These are phyloP conservation scores for Oryza brachyantha DNA, from an alignment of 176 grass and related monocot species.

Conservation along the genomic window DNA sequence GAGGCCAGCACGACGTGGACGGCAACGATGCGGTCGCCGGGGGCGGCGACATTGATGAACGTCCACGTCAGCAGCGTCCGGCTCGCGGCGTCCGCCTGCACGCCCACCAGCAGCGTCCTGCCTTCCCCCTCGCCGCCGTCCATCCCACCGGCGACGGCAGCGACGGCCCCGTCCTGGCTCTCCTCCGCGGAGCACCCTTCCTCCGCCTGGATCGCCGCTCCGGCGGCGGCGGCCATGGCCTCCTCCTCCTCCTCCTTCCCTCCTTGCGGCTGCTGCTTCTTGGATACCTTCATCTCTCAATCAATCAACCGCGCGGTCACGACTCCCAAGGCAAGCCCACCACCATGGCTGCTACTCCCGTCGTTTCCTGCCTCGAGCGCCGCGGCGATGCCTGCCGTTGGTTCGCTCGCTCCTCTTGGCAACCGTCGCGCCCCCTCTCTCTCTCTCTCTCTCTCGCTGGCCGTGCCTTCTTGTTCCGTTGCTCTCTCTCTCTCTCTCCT, in stretches of 20 bases:
- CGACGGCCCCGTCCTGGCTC: neutral
- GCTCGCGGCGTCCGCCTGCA: slow-evolving; percentile 69
- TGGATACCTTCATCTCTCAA: slow-evolving; percentile 43
- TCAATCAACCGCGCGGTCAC: neutral
- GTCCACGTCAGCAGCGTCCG: slow-evolving; percentile 87
- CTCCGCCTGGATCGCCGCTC: neutral
- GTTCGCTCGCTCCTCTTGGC: slow-evolving; percentile 14
- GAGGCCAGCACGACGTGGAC: slow-evolving; percentile 65
- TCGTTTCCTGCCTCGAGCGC: slow-evolving; percentile 6
- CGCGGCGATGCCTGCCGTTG: neutral
- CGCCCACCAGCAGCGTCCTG: slow-evolving; percentile 72
- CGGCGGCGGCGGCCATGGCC: slow-evolving; percentile 15
- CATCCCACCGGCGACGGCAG: neutral
- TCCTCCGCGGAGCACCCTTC: neutral
- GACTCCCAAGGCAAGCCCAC: slow-evolving; percentile 5
- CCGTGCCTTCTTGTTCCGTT: slow-evolving; percentile 23
- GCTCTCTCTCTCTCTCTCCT: neutral
- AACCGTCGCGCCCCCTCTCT: slow-evolving; percentile 19
- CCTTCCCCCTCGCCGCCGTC: slow-evolving; percentile 15
- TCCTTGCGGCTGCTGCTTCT: neutral
- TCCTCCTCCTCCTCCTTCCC: neutral
- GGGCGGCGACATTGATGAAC: slow-evolving; percentile 63
- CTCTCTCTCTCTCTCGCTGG: neutral
- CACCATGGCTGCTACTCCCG: slow-evolving; percentile 11
- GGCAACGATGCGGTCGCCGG: slow-evolving; percentile 74